Base-by-base conservation (phyloP, 1,284 basidiomycete genomes). In the Heterobasidion parviporum region DNA sequence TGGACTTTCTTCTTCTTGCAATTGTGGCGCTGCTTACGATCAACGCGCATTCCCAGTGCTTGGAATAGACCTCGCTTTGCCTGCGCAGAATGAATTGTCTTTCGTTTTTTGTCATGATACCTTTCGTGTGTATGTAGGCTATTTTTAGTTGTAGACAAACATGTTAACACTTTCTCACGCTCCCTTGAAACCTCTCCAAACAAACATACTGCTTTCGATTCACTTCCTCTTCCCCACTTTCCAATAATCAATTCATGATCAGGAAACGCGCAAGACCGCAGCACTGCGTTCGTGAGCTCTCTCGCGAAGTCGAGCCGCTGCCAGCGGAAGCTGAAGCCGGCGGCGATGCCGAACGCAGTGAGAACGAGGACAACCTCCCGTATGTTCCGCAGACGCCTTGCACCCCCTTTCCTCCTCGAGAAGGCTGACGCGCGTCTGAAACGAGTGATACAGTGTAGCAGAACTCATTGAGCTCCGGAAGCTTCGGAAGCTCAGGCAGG, bases 381-480 rank as follows among this genome's bases (percentile, higher is more conserved):
- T 85, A 72, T 62, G 82, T 77, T 34, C 34, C 20, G 41, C 34
- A n/a, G n/a, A 41, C 38, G 26, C 18, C 3, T 43, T 20, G 6
- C 38, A 26, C 3, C 26, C n/a, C 9, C 38, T 14, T 34, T 43
- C 15, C 15, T 15, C n/a, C 6, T 33, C 41, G 48, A 51, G 33
- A 36, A 15, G 15, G 15, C 52, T 61, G 54, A 59, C 56, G 59
- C 43, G 50, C 41, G 52, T 57, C 56, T 47, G 51, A 56, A 51
- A 55, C 48, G 57, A 54, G 51, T 55, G 45, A 32, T 33, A 43
- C 44, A 89, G 86, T 54, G 65, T 97, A 33, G 80, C 89, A 60
- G 94, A 98, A 55, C 77, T 98, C 18, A 80, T 97, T 41, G 87
- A 94, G 56, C 73, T 98, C 12, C 82, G 94, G 43, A 90, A 86